A percentile compares a stretch with the other conserved stretches of the same genome.
Conservation (phyloP, 371 early-diverging fungal genomes). For the Mucor circinelloides region DNA sequence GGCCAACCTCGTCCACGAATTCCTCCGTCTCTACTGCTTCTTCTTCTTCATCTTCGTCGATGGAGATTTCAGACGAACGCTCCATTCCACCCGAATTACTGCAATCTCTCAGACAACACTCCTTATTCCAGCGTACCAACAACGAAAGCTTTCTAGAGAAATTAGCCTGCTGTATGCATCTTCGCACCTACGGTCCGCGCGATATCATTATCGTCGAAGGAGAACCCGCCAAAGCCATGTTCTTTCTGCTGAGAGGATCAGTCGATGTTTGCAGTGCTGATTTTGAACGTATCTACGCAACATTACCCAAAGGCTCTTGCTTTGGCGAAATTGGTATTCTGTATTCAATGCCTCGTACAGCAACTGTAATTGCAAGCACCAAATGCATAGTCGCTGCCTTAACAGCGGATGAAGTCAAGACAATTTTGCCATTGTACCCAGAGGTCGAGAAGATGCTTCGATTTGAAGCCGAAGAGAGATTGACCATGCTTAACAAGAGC, state of each 20-base stretch:
- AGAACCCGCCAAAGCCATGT: conserved; percentile 82
- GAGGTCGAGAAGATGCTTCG: conserved; percentile 57
- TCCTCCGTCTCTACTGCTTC: background rate
- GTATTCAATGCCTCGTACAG: conserved; percentile 79
- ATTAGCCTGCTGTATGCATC: conserved; percentile 47
- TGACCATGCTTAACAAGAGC: conserved; percentile 40
- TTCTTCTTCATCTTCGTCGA: background rate
- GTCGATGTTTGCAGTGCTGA: conserved; percentile 82
- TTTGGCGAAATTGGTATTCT: conserved; percentile 86
- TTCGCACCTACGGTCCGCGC: conserved; percentile 57
- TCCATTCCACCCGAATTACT: conserved; percentile 41
- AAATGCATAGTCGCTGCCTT: conserved; percentile 71
- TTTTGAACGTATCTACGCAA: conserved; percentile 76
- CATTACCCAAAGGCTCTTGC: conserved; percentile 69
- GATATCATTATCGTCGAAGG: conserved; percentile 74
- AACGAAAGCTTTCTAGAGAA: conserved; percentile 42
- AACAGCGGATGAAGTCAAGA: conserved; percentile 58
- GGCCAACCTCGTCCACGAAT: background rate
- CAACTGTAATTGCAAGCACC: conserved; percentile 76
- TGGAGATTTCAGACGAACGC: conserved; percentile 7
- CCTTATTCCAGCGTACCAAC: conserved; percentile 48
- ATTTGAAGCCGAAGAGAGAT: conserved; percentile 63
- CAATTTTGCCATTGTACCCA: conserved; percentile 54
- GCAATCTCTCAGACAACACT: conserved; percentile 39
- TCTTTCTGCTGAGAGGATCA: conserved; percentile 78